phyloP scores from a whole-genome alignment of 441 rosid species.

The Arabidopsis hybrid region DNA sequence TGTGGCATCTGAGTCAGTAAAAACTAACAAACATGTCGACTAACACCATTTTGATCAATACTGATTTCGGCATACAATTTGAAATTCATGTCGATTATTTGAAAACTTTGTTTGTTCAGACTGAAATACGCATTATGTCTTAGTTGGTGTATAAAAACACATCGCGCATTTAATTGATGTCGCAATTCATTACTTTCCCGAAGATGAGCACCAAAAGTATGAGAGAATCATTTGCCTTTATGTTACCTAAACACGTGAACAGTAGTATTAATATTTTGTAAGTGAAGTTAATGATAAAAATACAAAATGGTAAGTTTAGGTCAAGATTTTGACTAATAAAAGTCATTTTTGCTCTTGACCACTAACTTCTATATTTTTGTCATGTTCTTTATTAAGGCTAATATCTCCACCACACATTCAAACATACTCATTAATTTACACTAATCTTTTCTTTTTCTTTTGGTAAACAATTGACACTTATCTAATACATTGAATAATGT shows the following conservation, averaged over 20 bases:
- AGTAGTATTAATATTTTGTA: no score
- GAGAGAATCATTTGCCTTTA: neutral
- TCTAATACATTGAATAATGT: neutral
- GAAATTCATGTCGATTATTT: no score
- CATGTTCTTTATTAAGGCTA: neutral
- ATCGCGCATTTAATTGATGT: no score
- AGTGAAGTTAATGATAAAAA: no score
- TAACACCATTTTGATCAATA: neutral
- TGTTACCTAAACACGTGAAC: neutral
- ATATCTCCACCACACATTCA: neutral
- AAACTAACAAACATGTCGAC: no score
- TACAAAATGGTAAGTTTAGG: no score
- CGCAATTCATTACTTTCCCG: neutral
- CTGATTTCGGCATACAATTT: no score
- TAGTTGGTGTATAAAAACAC: no score
- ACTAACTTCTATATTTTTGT: neutral
- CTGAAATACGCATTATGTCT: no score
- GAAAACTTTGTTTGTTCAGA: no score
- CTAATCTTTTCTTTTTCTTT: no score
- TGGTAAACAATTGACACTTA: neutral
- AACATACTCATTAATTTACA: neutral
- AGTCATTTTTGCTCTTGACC: neutral
- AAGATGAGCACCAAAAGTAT: neutral
- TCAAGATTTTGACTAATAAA: neutral
- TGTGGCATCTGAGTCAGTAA: neutral